phyloP scores from a whole-genome alignment of 2,329 filamentous ascomycete genomes.

The Rhynchosporium agropyri region DNA sequence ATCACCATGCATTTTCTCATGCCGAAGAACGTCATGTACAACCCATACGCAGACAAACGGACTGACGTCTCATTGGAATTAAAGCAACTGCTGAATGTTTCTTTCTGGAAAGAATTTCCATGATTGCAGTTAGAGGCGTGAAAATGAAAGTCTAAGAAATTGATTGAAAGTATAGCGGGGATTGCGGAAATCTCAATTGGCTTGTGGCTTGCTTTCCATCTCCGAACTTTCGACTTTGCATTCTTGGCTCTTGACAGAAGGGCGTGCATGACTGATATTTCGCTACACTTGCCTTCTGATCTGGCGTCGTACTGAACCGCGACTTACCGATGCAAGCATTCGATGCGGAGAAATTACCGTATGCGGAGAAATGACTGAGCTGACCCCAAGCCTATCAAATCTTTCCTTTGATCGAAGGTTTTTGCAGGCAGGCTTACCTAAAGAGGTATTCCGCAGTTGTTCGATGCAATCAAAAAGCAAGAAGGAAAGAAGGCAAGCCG shows the following conservation, averaged over 20 bases:
- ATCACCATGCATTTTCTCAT: neutral
- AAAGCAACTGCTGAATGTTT: no score
- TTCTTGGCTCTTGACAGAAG: conserved; percentile 1
- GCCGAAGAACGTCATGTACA: neutral
- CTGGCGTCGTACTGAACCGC: neutral
- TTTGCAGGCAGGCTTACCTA: no score
- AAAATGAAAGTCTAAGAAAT: no score
- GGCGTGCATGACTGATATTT: conserved; percentile 7
- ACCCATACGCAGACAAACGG: no score
- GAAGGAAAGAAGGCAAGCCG: neutral
- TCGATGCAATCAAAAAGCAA: no score
- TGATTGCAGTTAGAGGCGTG: no score
- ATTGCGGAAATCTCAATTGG: conserved; percentile 9
- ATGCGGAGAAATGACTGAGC: neutral
- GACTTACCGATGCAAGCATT: neutral
- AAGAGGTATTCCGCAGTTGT: no score
- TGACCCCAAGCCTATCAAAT: neutral
- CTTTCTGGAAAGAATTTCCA: no score
- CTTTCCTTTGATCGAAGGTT: neutral
- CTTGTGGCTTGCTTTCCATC: neutral
- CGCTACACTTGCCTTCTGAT: neutral
- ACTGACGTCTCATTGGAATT: neutral
- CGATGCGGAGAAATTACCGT: neutral
- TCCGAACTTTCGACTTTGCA: neutral
- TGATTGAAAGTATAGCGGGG: neutral